phyloP scores from a whole-genome alignment of 2,329 filamentous ascomycete genomes.

The Pyricularia sp. region DNA sequence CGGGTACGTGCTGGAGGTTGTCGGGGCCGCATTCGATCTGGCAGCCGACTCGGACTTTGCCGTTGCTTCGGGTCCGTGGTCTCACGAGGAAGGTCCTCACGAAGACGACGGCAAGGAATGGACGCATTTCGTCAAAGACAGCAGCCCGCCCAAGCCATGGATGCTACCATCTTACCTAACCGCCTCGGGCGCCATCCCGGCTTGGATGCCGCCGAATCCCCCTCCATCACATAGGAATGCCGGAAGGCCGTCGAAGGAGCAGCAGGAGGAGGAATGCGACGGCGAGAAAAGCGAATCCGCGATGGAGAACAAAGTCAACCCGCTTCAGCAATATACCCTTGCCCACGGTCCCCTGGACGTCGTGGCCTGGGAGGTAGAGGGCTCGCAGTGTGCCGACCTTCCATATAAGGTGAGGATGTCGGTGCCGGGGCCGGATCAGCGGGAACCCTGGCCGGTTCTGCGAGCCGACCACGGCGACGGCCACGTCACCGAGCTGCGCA shows the following conservation, averaged over 20 bases:
- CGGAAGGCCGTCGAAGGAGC: background rate
- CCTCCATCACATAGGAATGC: background rate
- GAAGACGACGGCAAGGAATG: background rate
- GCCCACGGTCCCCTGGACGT: constrained; percentile 43
- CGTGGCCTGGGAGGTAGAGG: constrained; percentile 45
- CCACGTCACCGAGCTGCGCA: background rate
- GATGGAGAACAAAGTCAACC: background rate
- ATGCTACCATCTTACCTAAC: background rate
- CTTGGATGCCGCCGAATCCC: background rate
- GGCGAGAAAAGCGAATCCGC: background rate
- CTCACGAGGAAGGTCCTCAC: background rate
- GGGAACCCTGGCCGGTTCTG: background rate
- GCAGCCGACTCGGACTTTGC: background rate
- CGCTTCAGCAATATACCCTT: background rate
- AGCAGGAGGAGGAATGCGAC: background rate
- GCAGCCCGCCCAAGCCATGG: background rate
- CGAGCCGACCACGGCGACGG: background rate
- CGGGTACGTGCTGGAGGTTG: constrained; percentile 56
- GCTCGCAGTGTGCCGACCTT: constrained; percentile 34
- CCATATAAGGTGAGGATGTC: constrained; percentile 16
- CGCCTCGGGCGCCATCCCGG: background rate
- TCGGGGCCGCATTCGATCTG: constrained; percentile 41
- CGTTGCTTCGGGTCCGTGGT: background rate
- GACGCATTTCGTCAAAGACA: background rate
- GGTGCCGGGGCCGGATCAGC: background rate